Percentiles rank a stretch among this genome's conserved stretches.
Conservation (phyloP, 2,329 filamentous ascomycete species). For the Colletotrichum graminicola region DNA sequence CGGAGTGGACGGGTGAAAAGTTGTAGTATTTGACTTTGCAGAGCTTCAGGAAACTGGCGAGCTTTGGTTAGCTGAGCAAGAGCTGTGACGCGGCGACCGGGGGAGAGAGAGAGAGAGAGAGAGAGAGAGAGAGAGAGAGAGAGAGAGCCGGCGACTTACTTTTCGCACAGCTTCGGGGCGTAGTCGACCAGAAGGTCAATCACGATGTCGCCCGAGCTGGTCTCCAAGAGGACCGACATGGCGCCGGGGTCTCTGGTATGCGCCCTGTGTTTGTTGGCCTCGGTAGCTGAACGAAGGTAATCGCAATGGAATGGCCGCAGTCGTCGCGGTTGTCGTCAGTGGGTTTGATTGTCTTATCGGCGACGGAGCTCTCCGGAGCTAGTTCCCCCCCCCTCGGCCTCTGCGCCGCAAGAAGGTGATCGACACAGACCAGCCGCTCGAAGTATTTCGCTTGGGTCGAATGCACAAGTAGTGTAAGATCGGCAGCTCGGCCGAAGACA, state of each 20-base stretch:
- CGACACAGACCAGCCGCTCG: constrained; percentile 12
- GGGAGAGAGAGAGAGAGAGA: too few relatives aligned
- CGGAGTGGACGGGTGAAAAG: constrained; percentile 89
- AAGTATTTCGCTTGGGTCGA: neutral
- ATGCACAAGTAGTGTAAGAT: constrained; percentile 13
- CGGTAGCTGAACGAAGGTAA: neutral
- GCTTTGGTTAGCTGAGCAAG: constrained; percentile 63
- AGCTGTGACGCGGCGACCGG: constrained; percentile 20
- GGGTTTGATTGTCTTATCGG: neutral
- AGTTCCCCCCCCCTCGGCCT: neutral
- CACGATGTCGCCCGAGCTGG: constrained; percentile 92
- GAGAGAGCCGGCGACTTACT: constrained; percentile 71
- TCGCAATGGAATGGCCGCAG: neutral
- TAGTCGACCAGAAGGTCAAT: constrained; percentile 92
- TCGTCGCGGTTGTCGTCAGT: neutral
- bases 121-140: too few relatives aligned
- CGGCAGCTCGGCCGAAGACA: neutral
- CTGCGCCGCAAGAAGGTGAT: constrained; percentile 9
- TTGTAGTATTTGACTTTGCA: constrained; percentile 99
- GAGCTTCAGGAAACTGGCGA: constrained; percentile 92
- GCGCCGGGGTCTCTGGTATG: neutral
- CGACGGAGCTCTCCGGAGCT: constrained; percentile 21
- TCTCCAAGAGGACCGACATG: constrained; percentile 96
- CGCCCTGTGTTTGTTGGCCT: neutral
- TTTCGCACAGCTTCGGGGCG: constrained; percentile 92